phyloP scores from a whole-genome alignment of 192 early-diverging fungal species.

The Cetraspora pellucida region DNA sequence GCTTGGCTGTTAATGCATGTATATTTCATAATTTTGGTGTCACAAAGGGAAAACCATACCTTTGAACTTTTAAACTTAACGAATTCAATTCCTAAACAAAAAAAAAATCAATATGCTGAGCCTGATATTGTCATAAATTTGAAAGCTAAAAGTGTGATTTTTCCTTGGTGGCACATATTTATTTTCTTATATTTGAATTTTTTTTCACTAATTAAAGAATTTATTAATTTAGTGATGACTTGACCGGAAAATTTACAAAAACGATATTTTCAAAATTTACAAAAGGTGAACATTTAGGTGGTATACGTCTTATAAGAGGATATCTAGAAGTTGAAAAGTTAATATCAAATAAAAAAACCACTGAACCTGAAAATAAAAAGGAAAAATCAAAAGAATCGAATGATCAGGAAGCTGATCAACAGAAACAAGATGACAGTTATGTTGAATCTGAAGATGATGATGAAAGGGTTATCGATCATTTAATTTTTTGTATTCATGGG shows the following conservation, averaged over 20 bases:
- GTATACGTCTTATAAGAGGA: conserved; percentile 73
- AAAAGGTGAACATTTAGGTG: conserved; percentile 60
- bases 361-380: conserved; percentile 40
- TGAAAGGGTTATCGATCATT: conserved; percentile 73
- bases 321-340: conserved; percentile 73
- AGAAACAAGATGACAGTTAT: conserved; percentile 37
- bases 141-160: too few relatives aligned
- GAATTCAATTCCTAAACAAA: too few relatives aligned
- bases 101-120: too few relatives aligned
- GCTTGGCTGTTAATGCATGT: conserved; percentile 61
- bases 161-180: too few relatives aligned
- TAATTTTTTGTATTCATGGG: conserved; percentile 86
- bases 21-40: not conserved
- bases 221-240: conserved; percentile 51
- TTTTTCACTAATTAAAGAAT: not conserved
- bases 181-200: not conserved
- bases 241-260: conserved; percentile 63
- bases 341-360: conserved; percentile 43
- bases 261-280: conserved; percentile 66
- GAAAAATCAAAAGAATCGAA: not conserved
- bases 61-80: too few relatives aligned
- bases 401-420: conserved; percentile 42
- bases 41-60: too few relatives aligned
- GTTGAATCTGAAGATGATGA: conserved; percentile 36
- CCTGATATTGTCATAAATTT: too few relatives aligned